Percentiles rank a stretch among this genome's conserved stretches.
phyloP scores from a whole-genome alignment of 176 grass and related monocot genomes.

The Puya raimondii region DNA sequence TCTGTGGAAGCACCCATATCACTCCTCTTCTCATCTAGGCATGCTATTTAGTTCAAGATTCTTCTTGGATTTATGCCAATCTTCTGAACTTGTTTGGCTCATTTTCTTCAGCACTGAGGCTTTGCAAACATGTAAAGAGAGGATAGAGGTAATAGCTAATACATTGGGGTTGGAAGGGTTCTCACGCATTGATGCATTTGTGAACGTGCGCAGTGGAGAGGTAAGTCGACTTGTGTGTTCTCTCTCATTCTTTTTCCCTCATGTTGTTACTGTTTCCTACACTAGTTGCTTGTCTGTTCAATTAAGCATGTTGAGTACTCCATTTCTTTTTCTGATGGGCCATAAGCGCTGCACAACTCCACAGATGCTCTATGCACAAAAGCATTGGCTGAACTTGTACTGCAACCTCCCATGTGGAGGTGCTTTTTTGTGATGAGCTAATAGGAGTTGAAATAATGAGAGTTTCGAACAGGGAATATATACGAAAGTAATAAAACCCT shows the following conservation, averaged over 20 bases:
- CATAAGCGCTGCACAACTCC: background rate
- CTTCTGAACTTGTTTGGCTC: background rate
- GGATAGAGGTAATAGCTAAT: conserved; percentile 60
- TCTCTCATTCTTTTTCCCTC: background rate
- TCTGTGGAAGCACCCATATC: background rate
- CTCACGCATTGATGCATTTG: conserved; percentile 81
- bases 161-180: conserved; percentile 68
- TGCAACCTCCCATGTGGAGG: no score
- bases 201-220: conserved; percentile 63
- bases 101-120: conserved; percentile 42
- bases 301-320: background rate
- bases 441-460: no score
- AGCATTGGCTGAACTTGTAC: no score
- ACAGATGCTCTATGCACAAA: no score
- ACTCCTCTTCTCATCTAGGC: background rate
- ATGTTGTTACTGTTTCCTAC: background rate
- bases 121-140: conserved; percentile 52
- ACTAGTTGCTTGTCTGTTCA: background rate
- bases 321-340: background rate
- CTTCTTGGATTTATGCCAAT: background rate
- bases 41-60: background rate
- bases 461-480: no score
- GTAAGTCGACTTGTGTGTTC: conserved; percentile 20
- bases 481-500: no score
- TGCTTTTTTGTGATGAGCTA: no score